These are phyloP conservation scores for Sclerotinia spermophila DNA, from an alignment of 2,329 filamentous ascomycete genomes.

Conservation along the genomic window DNA sequence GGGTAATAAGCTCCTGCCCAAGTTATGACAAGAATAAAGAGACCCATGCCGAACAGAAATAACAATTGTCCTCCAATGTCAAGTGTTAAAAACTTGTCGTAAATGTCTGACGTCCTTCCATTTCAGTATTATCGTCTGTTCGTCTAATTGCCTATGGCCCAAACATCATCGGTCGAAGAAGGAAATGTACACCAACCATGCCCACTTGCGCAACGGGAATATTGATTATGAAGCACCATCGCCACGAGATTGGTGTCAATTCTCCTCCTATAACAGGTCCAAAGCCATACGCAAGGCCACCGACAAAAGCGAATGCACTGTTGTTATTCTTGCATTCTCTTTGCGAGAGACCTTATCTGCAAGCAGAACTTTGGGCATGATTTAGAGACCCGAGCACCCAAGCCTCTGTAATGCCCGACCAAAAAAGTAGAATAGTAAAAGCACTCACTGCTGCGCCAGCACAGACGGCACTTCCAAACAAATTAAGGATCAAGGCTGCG, in stretches of 20 bases:
- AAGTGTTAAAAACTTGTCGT: slow-evolving; percentile 48
- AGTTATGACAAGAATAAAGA: slow-evolving; percentile 45
- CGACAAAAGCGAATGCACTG: slow-evolving; percentile 57
- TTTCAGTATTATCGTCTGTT: slow-evolving; percentile 45
- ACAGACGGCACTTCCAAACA: slow-evolving; percentile 59
- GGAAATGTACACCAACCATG: slow-evolving; percentile 51
- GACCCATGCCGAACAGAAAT: slow-evolving; percentile 42
- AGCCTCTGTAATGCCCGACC: slow-evolving; percentile 62
- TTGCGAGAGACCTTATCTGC: slow-evolving; percentile 59
- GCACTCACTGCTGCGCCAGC: slow-evolving; percentile 51
- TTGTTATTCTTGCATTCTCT: slow-evolving; percentile 61
- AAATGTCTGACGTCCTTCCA: slow-evolving; percentile 25
- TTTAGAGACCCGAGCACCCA: slow-evolving; percentile 58
- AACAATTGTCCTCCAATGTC: slow-evolving; percentile 54
- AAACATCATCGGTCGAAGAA: slow-evolving; percentile 57
- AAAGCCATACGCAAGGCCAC: slow-evolving; percentile 54
- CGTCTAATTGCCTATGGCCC: slow-evolving; percentile 44
- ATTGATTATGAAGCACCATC: slow-evolving; percentile 65
- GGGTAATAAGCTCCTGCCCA: slow-evolving; percentile 44
- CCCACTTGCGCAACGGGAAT: slow-evolving; percentile 53
- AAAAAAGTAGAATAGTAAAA: slow-evolving; percentile 57
- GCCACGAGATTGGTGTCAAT: slow-evolving; percentile 54
- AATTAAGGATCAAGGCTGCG: slow-evolving; percentile 52
- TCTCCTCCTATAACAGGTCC: slow-evolving; percentile 57
- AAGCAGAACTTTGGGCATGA: slow-evolving; percentile 59